Percentiles rank a stretch among this genome's conserved stretches.
Conservation (phyloP, 106 monocot genomes). For the Dioscorea dumetorum region DNA sequence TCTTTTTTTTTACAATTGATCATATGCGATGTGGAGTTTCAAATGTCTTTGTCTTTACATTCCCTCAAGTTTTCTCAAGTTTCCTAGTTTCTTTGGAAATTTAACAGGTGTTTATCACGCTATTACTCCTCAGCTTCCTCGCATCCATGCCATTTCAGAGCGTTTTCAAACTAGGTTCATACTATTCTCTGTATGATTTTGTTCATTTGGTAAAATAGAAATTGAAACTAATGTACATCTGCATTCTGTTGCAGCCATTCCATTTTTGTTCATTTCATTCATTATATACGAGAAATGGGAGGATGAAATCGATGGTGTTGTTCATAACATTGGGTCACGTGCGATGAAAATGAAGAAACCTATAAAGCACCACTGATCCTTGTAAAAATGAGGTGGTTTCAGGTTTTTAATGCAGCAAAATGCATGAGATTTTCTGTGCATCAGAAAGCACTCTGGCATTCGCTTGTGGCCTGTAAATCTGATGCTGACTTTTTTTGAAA, state of each 20-base stretch:
- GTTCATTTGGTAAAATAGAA: neutral
- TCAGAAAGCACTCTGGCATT: no score
- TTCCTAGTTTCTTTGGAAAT: neutral
- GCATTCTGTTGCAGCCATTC: slow-evolving; percentile 29
- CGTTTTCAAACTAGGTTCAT: slow-evolving; percentile 50
- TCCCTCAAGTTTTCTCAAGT: neutral
- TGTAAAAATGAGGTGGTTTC: no score
- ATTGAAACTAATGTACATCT: neutral
- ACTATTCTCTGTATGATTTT: slow-evolving; percentile 1
- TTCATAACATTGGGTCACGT: slow-evolving; percentile 7
- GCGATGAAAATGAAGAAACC: neutral
- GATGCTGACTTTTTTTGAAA: no score
- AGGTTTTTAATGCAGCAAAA: no score
- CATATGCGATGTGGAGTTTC: no score
- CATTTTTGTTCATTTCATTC: slow-evolving; percentile 37
- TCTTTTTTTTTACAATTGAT: no score
- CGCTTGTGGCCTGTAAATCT: no score
- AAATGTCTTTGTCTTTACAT: neutral
- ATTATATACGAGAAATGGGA: slow-evolving; percentile 67
- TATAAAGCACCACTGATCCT: no score
- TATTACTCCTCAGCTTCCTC: slow-evolving; percentile 40
- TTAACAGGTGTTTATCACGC: slow-evolving; percentile 25
- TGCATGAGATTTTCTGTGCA: no score
- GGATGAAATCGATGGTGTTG: slow-evolving; percentile 41
- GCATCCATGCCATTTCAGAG: slow-evolving; percentile 37